Evolutionary conservation across 2,329 filamentous ascomycete genomes (phyloP), one percentile per base, ranked within the genome.

Genomic region (Hyphodiscus sp.): DNA sequence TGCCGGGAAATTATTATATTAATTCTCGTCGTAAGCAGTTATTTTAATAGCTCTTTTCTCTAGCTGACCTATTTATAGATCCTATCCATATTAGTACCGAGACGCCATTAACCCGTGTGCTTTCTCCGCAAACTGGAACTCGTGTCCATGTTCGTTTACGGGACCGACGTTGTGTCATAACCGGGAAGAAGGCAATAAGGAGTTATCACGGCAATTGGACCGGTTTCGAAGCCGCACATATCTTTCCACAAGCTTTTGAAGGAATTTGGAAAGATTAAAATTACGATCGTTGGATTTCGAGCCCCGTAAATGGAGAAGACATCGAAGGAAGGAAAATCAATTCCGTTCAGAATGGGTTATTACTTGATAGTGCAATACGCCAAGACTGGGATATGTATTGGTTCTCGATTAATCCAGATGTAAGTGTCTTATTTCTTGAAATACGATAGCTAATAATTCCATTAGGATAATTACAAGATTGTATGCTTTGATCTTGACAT

Each of bases 311-410:
- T 47, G 16, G 42, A 45, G 20, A 45, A 45, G 11, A 19, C 8
- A 45, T 45, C 20, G 49, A 49, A 55, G 58, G 55, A 26, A 52
- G 47, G 18, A 52, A 43, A 4, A 65, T 67, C 15, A 61, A 67
- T 50, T 67, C 63, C 10, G 48, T 61, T 15, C 62, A 67, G 46
- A 68, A 67, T 56, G 65, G 66, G n/a, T 33, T 68, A n/a, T 59
- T 68, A 41, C 53, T 55, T 51, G 23, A 45, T 26, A 44, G 44
- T 23, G 41, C 48, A 52, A 51, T 55, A 55, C 45, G 29, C 18
- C 45, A 47, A 20, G 23, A 5, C 45, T 47, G 29, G 8, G 20
- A 47, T 15, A 30, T 13, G 45, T 47, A 47, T 29, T 15, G 7
- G 9, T 2, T 47, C 26, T 47, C 45, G 9, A 47, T 47, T 6